Conservation (phyloP, 306 rosid genomes). For the Gleditsia sinensis region DNA sequence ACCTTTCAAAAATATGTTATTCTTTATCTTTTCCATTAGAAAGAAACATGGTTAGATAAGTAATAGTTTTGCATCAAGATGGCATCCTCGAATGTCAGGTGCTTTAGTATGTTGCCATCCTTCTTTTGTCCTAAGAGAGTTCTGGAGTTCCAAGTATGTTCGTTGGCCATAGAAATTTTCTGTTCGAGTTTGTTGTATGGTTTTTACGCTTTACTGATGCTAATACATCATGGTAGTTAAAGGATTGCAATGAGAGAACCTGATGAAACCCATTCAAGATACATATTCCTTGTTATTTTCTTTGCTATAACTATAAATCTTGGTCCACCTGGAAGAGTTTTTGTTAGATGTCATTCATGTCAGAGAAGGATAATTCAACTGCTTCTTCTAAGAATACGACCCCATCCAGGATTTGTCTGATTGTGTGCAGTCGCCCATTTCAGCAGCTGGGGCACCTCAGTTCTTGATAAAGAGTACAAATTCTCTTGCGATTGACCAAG, state of each 20-base stretch:
- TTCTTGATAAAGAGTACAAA: slow-evolving; percentile 19
- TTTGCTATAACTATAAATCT: neutral
- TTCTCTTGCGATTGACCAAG: slow-evolving; percentile 16
- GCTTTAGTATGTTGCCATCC: neutral
- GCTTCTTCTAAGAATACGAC: slow-evolving; percentile 13
- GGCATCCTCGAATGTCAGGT: neutral
- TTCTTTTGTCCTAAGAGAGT: slow-evolving; percentile 5
- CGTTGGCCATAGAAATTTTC: neutral
- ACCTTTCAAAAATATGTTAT: neutral
- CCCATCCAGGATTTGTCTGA: slow-evolving; percentile 29
- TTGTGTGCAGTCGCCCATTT: slow-evolving; percentile 25
- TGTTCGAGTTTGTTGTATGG: neutral
- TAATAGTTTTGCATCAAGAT: neutral
- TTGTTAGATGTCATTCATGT: slow-evolving; percentile 22
- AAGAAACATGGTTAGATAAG: neutral
- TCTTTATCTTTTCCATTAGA: slow-evolving; percentile 2
- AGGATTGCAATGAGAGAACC: neutral
- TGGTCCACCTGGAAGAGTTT: neutral
- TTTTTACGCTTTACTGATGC: neutral
- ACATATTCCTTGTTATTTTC: neutral
- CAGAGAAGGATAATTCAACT: slow-evolving; percentile 31
- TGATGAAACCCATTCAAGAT: neutral
- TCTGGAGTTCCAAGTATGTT: slow-evolving; percentile 6
- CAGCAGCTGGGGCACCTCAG: slow-evolving; percentile 33
- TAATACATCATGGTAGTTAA: neutral